These are phyloP conservation scores for Forsythia suspensa DNA, from an alignment of 257 asterid genomes.

Conservation along the genomic window DNA sequence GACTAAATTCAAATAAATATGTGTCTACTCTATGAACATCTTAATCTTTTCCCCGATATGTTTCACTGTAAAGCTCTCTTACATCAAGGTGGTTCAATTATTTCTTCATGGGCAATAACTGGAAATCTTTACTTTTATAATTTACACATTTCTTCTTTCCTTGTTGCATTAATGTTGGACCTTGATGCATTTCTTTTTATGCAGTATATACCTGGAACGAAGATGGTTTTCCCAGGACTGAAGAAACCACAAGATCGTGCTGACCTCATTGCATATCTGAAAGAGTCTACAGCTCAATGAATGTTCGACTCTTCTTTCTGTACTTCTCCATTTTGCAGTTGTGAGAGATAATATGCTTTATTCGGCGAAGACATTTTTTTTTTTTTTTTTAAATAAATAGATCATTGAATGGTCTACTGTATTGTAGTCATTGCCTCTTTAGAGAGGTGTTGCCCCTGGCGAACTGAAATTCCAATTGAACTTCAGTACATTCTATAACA, in stretches of 20 bases:
- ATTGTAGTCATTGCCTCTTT: constrained; percentile 20
- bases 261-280: constrained; percentile 80
- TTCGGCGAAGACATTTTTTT: neutral
- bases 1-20: no score
- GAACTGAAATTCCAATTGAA: constrained; percentile 18
- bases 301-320: neutral
- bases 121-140: neutral
- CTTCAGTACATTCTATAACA: constrained; percentile 1
- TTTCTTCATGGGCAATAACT: neutral
- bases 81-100: neutral
- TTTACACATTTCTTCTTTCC: neutral
- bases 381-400: constrained; percentile 29
- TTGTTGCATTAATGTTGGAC: neutral
- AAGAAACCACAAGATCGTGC: constrained; percentile 92
- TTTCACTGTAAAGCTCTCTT: neutral
- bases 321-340: constrained; percentile 30
- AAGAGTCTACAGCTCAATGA: constrained; percentile 50
- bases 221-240: constrained; percentile 95
- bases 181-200: neutral
- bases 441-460: constrained; percentile 24
- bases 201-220: constrained; percentile 90
- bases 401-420: constrained; percentile 8
- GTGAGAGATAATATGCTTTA: constrained; percentile 23
- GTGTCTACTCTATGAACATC: neutral
- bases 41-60: neutral